Percentiles rank a stretch among this genome's conserved stretches.
Conservation (phyloP, 768 basidiomycete genomes). For the Russula lepida region DNA sequence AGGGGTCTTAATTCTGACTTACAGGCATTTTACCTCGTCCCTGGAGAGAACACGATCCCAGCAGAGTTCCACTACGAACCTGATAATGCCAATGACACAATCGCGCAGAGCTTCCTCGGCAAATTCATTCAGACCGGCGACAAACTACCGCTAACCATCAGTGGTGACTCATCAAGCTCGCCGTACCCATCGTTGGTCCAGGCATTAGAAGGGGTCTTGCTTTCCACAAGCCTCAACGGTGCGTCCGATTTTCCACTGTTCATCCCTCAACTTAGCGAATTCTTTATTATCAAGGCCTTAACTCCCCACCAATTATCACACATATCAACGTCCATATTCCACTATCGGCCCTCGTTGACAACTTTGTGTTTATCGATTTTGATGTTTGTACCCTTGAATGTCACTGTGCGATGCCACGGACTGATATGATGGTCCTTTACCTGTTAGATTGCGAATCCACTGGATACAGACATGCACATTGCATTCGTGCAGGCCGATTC, state of each 20-base stretch:
- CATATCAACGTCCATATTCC: slow-evolving; percentile 48
- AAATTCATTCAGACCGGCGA: slow-evolving; percentile 48
- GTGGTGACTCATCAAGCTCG: slow-evolving; percentile 51
- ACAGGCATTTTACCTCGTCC: slow-evolving; percentile 48
- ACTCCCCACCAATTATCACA: slow-evolving; percentile 49
- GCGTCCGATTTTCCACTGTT: background rate
- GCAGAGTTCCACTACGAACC: slow-evolving; percentile 67
- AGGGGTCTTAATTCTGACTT: background rate
- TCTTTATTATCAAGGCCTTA: slow-evolving; percentile 30
- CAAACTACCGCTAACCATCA: slow-evolving; percentile 42
- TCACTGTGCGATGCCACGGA: too few species aligned
- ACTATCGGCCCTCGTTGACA: slow-evolving; percentile 39
- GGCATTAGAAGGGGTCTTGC: slow-evolving; percentile 45
- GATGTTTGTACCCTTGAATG: slow-evolving; percentile 34
- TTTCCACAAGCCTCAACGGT: slow-evolving; percentile 46
- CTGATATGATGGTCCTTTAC: background rate
- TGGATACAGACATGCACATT: slow-evolving; percentile 49
- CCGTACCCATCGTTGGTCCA: slow-evolving; percentile 53
- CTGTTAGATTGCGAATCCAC: slow-evolving; percentile 42
- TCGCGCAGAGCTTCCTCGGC: slow-evolving; percentile 54
- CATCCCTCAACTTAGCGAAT: background rate
- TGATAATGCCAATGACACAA: slow-evolving; percentile 54
- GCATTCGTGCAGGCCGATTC: slow-evolving; percentile 50
- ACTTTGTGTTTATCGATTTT: slow-evolving; percentile 48
- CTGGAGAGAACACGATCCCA: slow-evolving; percentile 44